Base-by-base conservation (phyloP, 352 stramenopile genomes). In the Globisporangium megalacanthum region DNA sequence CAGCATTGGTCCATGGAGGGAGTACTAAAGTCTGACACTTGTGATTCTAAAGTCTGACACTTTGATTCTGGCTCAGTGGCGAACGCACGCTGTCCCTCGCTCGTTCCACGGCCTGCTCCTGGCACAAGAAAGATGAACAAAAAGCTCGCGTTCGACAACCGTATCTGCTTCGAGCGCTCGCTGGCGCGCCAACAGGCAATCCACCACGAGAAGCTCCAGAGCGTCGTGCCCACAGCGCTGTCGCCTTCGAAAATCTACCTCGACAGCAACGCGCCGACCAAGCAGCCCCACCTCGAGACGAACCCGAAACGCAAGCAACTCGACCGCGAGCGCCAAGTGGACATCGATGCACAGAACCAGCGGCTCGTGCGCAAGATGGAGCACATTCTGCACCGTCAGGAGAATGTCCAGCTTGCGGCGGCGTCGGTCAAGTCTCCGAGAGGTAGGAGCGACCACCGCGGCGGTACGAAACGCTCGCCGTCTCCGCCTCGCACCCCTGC, bases 81-180 rank as follows among this genome's bases (percentile, higher is more conserved):
- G 35, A 39, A 39, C 35, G 35, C 35, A 13, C 35, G 10, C 10
- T 39, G 35, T 13, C 35, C 35, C 35, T 39, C 35, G 35, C 35
- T 39, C 10, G 35, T 39, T 8, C 35, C 10, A 13, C 7, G 7
- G 35, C 35, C 10, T 39, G 35, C 35, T 39, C 15, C 11, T 10
- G 10, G 10, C 46, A 11, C 46, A 5, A 11, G 41, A 36, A 29
- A 44, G 33, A 92, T 92, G 79, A 92, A 92, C 71, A 79, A 69
- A 60, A 83, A 68, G 59, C 70, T 92, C 55, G 71, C 72, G 61
- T 92, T 90, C 59, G 76, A 90, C 63, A 92, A 92, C 53, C 82
- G 76, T 11, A 67, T 92, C 36, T 92, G 82, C 70, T 92, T 90
- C 50, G 79, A 92, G 66, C 82, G 82, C 52, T 74, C 89, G 56